Evolutionary conservation across 2,329 filamentous ascomycete species (phyloP).

Genomic region (Aspergillus chevalieri): DNA sequence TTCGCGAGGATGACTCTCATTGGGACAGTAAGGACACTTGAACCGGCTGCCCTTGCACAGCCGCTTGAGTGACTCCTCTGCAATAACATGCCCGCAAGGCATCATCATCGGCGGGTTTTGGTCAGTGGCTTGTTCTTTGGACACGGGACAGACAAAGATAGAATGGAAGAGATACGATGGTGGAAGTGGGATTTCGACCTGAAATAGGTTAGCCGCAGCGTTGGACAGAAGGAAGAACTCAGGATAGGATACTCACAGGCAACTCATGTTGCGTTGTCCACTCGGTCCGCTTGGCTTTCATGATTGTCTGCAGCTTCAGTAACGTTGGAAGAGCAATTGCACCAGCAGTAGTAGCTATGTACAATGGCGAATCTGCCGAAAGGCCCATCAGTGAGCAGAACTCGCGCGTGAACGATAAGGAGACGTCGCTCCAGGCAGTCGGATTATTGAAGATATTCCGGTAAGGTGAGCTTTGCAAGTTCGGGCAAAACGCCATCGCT

Average conservation of each 20-base stretch:
- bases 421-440: conserved; percentile 73
- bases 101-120: conserved; percentile 94
- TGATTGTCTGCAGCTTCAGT: conserved; percentile 80
- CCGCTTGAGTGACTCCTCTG: conserved; percentile 71
- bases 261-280: conserved; percentile 92
- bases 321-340: conserved; percentile 84
- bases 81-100: conserved; percentile 90
- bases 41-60: conserved; percentile 73
- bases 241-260: conserved; percentile 54
- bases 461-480: conserved; percentile 73
- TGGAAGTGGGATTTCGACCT: conserved; percentile 62
- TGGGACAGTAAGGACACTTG: conserved; percentile 96
- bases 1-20: conserved; percentile 70
- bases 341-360: conserved; percentile 86
- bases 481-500: conserved; percentile 72
- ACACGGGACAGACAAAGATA: conserved; percentile 96
- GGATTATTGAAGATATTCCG: conserved; percentile 67
- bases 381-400: conserved; percentile 90
- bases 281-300: conserved; percentile 82
- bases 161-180: conserved; percentile 72
- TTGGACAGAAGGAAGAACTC: conserved; percentile 41
- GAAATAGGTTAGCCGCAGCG: conserved; percentile 19
- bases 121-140: conserved; percentile 92
- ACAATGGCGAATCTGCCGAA: conserved; percentile 85
- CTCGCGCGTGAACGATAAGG: conserved; percentile 82